phyloP scores from a whole-genome alignment of 1,139 yeast species.

The Geotrichum fermentans region DNA sequence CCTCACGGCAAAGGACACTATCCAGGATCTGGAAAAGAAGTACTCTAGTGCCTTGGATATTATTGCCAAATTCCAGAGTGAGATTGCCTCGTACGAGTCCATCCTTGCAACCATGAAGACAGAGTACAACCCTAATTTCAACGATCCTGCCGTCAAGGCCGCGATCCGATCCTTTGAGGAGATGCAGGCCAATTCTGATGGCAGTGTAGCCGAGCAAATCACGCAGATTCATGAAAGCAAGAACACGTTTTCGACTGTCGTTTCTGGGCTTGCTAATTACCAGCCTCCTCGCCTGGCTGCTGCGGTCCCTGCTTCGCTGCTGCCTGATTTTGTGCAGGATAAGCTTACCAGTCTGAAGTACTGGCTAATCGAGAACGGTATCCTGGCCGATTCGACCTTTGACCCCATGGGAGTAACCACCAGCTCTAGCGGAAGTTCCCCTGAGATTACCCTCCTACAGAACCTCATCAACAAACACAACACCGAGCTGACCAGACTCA shows the following conservation, averaged over 20 bases:
- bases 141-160: constrained; percentile 78
- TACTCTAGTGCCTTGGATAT: constrained; percentile 36
- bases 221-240: not conserved
- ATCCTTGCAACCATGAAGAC: constrained; percentile 46
- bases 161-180: constrained; percentile 58
- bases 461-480: constrained; percentile 30
- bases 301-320: not conserved
- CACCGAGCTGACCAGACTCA: constrained; percentile 26
- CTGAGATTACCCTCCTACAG: constrained; percentile 25
- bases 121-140: constrained; percentile 82
- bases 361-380: constrained; percentile 30
- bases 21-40: constrained; percentile 30
- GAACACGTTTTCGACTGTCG: not conserved
- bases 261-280: not conserved
- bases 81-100: constrained; percentile 39
- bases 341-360: constrained; percentile 4
- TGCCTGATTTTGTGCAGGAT: constrained; percentile 2
- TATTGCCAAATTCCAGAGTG: constrained; percentile 6
- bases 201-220: not conserved
- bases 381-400: constrained; percentile 23
- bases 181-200: constrained; percentile 22
- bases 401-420: constrained; percentile 1
- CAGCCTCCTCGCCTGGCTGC: not conserved
- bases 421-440: constrained; percentile 14
- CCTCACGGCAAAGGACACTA: constrained; percentile 27